Conservation (phyloP, 2,329 filamentous ascomycete genomes). For the Botrytis medusae region DNA sequence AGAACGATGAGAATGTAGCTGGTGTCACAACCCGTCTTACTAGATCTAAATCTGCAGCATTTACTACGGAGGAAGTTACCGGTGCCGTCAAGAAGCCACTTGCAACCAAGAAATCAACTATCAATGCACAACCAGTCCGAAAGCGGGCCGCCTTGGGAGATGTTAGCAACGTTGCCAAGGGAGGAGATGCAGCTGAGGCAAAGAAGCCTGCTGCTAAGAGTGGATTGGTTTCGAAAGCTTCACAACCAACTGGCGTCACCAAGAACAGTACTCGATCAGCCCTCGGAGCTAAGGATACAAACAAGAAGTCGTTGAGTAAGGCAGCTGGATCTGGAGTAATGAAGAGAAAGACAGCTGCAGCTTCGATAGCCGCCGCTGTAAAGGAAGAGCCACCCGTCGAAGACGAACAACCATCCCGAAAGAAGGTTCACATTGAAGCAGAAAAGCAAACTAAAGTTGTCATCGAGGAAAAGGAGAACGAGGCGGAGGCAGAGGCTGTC, state of each 20-base stretch:
- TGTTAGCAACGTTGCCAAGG: conserved; percentile 91
- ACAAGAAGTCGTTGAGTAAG: conserved; percentile 71
- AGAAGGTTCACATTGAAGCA: conserved; percentile 60
- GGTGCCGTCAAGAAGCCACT: conserved; percentile 59
- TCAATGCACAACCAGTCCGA: conserved; percentile 53
- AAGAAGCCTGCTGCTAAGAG: conserved; percentile 73
- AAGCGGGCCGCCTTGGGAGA: conserved; percentile 88
- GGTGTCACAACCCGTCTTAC: conserved; percentile 76
- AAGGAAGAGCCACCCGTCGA: conserved; percentile 62
- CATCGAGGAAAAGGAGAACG: conserved; percentile 42
- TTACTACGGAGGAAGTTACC: conserved; percentile 57
- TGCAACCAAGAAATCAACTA: conserved; percentile 67
- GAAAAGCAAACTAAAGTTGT: conserved; percentile 48
- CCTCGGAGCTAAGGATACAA: conserved; percentile 62
- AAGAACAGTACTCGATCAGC: conserved; percentile 64
- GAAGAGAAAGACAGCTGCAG: conserved; percentile 67
- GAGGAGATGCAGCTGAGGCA: conserved; percentile 60
- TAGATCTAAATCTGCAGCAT: conserved; percentile 83
- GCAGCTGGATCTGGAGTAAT: conserved; percentile 71
- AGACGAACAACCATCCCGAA: conserved; percentile 67
- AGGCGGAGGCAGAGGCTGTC: conserved; percentile 39
- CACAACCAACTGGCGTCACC: conserved; percentile 77
- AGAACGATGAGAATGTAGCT: conserved; percentile 86
- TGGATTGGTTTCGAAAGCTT: conserved; percentile 75
- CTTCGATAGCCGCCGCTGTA: conserved; percentile 51